These are phyloP conservation scores for Amylocystis lapponica DNA, from an alignment of 768 basidiomycete species.

Conservation along the genomic window DNA sequence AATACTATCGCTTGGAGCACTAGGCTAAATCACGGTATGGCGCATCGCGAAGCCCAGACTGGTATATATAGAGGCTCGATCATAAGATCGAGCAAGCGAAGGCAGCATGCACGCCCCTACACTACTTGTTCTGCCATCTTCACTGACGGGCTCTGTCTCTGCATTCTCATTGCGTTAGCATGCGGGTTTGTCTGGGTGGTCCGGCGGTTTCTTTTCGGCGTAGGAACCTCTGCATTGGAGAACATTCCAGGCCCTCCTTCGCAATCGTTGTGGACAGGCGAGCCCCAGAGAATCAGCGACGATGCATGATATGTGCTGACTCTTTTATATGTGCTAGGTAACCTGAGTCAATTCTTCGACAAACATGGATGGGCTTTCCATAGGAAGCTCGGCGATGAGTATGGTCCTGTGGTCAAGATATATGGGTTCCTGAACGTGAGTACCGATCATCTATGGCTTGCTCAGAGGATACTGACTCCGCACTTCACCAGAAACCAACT, in stretches of 20 bases:
- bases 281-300: background rate
- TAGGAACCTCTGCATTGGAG: conserved; percentile 17
- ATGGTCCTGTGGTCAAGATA: conserved; percentile 14
- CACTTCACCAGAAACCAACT: conserved; percentile 26
- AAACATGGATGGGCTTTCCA: conserved; percentile 13
- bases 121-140: too few relatives aligned
- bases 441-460: too few relatives aligned
- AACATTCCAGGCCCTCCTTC: conserved; percentile 36
- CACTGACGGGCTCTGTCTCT: too few relatives aligned
- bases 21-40: too few relatives aligned
- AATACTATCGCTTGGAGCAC: too few relatives aligned
- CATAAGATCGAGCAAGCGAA: too few relatives aligned
- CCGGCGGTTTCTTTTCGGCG: background rate
- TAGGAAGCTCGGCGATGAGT: conserved; percentile 7
- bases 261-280: conserved; percentile 29
- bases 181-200: background rate
- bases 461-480: too few relatives aligned
- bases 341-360: conserved; percentile 13
- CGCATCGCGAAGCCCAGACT: too few relatives aligned
- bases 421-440: conserved; percentile 35
- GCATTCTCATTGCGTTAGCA: too few relatives aligned
- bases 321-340: conserved; percentile 4
- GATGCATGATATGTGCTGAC: background rate
- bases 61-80: too few relatives aligned
- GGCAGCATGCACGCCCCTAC: too few relatives aligned